phyloP scores from a whole-genome alignment of 805 yeast species.

The Naumovozyma baii region DNA sequence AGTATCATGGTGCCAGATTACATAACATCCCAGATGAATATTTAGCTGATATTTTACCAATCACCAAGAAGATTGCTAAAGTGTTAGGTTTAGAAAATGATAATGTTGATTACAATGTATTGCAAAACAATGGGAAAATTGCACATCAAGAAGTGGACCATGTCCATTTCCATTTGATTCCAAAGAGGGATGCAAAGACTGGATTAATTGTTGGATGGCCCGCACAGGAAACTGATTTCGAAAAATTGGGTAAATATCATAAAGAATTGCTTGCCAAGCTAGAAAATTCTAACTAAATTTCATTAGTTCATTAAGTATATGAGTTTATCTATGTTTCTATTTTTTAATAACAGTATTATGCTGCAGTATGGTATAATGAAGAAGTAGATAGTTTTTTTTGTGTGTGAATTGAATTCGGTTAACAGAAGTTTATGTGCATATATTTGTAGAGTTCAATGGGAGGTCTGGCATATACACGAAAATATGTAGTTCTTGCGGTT shows the following conservation, averaged over 20 bases:
- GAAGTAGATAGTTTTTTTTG: no score
- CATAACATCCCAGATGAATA: constrained; percentile 91
- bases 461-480: no score
- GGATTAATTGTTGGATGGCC: constrained; percentile 95
- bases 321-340: background rate
- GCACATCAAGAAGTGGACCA: constrained; percentile 96
- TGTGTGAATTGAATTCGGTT: background rate
- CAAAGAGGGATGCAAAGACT: constrained; percentile 61
- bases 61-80: constrained; percentile 75
- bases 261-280: constrained; percentile 44
- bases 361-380: no score
- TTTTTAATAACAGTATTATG: no score
- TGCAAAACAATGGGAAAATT: constrained; percentile 89
- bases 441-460: background rate
- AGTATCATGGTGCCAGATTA: constrained; percentile 84
- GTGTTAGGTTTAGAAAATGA: constrained; percentile 56
- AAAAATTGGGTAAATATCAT: constrained; percentile 57
- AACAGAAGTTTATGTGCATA: background rate
- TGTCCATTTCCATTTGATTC: constrained; percentile 94
- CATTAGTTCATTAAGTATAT: no score
- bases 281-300: constrained; percentile 11
- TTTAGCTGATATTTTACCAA: constrained; percentile 75
- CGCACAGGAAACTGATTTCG: constrained; percentile 69
- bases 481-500: background rate
- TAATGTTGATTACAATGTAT: constrained; percentile 64